These are phyloP conservation scores for Kazachstania sp. DNA, from an alignment of 1,139 yeast genomes.

Conservation along the genomic window DNA sequence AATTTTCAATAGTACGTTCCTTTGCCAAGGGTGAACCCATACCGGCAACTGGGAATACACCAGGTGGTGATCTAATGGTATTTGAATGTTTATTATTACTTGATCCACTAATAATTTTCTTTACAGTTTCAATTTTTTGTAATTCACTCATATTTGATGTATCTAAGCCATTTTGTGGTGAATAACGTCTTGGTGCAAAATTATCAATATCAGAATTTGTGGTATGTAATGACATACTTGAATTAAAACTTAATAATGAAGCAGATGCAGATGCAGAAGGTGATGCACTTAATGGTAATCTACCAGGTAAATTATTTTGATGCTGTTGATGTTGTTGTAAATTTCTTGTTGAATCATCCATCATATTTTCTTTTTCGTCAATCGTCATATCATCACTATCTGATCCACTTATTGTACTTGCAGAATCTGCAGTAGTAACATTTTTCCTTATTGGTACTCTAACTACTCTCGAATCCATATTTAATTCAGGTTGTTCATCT, in stretches of 20 bases:
- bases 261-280: not conserved
- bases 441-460: constrained; percentile 31
- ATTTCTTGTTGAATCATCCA: constrained; percentile 2
- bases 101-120: not conserved
- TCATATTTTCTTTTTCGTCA: constrained; percentile 3
- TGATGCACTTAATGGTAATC: not conserved
- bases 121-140: not conserved
- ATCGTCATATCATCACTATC: not conserved
- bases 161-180: not conserved
- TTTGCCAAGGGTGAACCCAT: constrained; percentile 56
- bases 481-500: constrained; percentile 73
- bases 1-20: constrained; percentile 50
- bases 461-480: constrained; percentile 69
- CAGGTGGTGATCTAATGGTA: constrained; percentile 48
- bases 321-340: too few species aligned
- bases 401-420: constrained; percentile 5
- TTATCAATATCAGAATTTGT: not conserved
- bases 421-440: not conserved
- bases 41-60: constrained; percentile 70
- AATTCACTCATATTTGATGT: too few species aligned
- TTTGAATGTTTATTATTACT: not conserved
- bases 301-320: not conserved
- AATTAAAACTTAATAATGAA: not conserved
- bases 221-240: not conserved
- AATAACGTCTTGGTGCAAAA: constrained; percentile 1